Percentiles rank a stretch among this genome's conserved stretches.
Evolutionary conservation across 2,329 filamentous ascomycete genomes (phyloP).

Genomic region (Cercospora canescens): DNA sequence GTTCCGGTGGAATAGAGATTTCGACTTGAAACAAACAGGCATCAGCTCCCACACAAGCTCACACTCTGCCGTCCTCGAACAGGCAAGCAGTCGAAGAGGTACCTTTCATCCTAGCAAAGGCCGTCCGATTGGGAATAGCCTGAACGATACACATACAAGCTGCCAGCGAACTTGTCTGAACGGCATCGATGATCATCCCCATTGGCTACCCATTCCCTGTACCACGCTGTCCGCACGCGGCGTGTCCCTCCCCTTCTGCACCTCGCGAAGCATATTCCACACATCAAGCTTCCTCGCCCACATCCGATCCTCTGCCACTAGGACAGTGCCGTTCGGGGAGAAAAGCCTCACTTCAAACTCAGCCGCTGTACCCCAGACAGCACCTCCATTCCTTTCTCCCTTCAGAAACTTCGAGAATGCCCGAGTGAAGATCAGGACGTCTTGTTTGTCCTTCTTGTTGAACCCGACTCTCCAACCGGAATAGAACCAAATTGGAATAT

Average conservation of each 20-base stretch:
- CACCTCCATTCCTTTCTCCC: slow-evolving; percentile 9
- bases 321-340: slow-evolving; percentile 11
- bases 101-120: neutral
- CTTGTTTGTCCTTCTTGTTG: slow-evolving; percentile 19
- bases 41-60: neutral
- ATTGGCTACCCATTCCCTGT: slow-evolving; percentile 4
- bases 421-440: slow-evolving; percentile 16
- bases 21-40: neutral
- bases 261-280: slow-evolving; percentile 19
- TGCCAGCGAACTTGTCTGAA: neutral
- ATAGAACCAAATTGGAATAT: slow-evolving; percentile 22
- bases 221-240: slow-evolving; percentile 6
- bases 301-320: slow-evolving; percentile 14
- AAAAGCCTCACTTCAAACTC: slow-evolving; percentile 20
- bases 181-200: neutral
- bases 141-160: neutral
- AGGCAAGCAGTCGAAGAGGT: neutral
- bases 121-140: neutral
- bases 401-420: slow-evolving; percentile 20
- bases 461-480: slow-evolving; percentile 21
- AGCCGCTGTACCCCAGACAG: slow-evolving; percentile 20
- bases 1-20: neutral
- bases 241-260: slow-evolving; percentile 10
- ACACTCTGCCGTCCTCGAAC: neutral
- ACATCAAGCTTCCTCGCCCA: slow-evolving; percentile 17